These are phyloP conservation scores for Pyracantha coccinea DNA, from an alignment of 331 rosid species.

Conservation along the genomic window DNA sequence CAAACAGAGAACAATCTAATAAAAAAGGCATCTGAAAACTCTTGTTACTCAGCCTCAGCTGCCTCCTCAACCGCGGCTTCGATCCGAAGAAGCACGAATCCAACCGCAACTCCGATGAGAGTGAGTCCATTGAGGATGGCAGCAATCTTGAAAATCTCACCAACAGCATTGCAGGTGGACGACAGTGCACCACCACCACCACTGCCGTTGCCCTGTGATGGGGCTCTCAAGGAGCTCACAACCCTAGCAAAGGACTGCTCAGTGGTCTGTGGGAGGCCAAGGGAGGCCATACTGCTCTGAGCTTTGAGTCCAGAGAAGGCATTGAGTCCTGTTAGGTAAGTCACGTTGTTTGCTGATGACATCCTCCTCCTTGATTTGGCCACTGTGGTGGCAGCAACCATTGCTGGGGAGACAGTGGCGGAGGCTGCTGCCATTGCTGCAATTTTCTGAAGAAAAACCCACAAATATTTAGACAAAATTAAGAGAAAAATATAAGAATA, in stretches of 20 bases:
- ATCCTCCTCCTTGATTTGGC: constrained; percentile 19
- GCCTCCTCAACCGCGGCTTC: constrained; percentile 71
- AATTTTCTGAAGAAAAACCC: constrained; percentile 20
- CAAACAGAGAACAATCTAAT: background rate
- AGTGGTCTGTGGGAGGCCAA: constrained; percentile 38
- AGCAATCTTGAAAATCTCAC: constrained; percentile 76
- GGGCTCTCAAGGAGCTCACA: constrained; percentile 48
- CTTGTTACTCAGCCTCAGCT: constrained; percentile 29
- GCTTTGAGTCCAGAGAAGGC: constrained; percentile 61
- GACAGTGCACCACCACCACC: constrained; percentile 49
- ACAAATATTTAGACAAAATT: background rate
- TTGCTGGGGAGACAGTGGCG: constrained; percentile 41
- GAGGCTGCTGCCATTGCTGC: constrained; percentile 47
- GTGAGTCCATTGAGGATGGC: constrained; percentile 57
- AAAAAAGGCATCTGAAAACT: background rate
- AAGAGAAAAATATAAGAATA: no score
- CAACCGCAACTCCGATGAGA: constrained; percentile 77
- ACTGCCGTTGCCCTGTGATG: constrained; percentile 36
- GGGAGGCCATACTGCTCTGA: constrained; percentile 43
- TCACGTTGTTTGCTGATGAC: constrained; percentile 20
- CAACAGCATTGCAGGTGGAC: constrained; percentile 62
- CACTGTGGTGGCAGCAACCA: constrained; percentile 30
- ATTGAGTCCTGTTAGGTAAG: constrained; percentile 39
- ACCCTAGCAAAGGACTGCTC: constrained; percentile 61
- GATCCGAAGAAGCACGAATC: constrained; percentile 74